A percentile compares a stretch with the other conserved stretches of the same genome.
phyloP scores from a whole-genome alignment of 768 basidiomycete species.

The Tubosaeta sp. region DNA sequence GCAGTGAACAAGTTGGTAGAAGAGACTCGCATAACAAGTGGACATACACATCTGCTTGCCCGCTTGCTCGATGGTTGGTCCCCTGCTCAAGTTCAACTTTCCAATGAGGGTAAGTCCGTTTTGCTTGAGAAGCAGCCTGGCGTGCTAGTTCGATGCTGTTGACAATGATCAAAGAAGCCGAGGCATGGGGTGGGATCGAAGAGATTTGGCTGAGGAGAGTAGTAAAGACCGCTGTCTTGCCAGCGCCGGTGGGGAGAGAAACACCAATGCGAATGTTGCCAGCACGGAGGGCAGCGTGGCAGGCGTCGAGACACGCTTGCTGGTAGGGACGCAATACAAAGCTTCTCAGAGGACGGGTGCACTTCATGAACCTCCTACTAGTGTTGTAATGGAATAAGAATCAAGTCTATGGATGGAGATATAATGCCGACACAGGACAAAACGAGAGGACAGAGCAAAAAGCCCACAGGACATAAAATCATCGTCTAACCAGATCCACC shows the following conservation, averaged over 20 bases:
- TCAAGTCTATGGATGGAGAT: slow-evolving; percentile 29
- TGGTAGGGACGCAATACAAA: slow-evolving; percentile 80
- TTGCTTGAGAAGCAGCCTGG: slow-evolving; percentile 77
- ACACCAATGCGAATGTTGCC: slow-evolving; percentile 79
- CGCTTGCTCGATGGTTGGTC: slow-evolving; percentile 64
- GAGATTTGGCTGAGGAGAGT: slow-evolving; percentile 68
- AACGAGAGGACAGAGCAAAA: slow-evolving; percentile 31
- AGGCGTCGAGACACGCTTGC: slow-evolving; percentile 71
- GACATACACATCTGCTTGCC: slow-evolving; percentile 73
- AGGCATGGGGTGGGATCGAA: slow-evolving; percentile 42
- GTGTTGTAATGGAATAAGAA: slow-evolving; percentile 27
- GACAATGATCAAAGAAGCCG: slow-evolving; percentile 74
- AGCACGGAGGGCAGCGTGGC: slow-evolving; percentile 60
- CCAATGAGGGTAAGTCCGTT: slow-evolving; percentile 63
- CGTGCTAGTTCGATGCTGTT: slow-evolving; percentile 86
- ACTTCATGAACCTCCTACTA: slow-evolving; percentile 3
- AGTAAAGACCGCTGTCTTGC: slow-evolving; percentile 91
- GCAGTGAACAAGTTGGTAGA: neutral
- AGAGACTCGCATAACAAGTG: neutral
- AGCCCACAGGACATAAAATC: slow-evolving; percentile 19
- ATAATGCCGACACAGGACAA: slow-evolving; percentile 16
- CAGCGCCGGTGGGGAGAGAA: slow-evolving; percentile 79
- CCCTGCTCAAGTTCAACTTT: slow-evolving; percentile 93
- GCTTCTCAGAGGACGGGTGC: neutral
- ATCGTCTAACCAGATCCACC: slow-evolving; percentile 55